Base-by-base conservation (phyloP, 768 basidiomycete species). In the Omphalotus guepiniiformis region DNA sequence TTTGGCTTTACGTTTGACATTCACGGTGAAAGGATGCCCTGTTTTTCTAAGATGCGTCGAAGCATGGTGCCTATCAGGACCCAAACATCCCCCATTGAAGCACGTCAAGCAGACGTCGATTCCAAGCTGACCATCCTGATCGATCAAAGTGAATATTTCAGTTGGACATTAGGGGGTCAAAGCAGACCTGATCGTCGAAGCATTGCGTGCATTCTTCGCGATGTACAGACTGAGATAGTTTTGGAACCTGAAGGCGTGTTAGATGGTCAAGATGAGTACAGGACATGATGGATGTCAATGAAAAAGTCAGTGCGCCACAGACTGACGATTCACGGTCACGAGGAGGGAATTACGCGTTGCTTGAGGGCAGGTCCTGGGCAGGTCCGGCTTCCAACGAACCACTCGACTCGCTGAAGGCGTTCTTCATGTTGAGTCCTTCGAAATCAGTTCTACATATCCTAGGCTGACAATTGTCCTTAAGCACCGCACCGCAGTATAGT, bases 121-220 rank as follows among this genome's bases (percentile, higher is more conserved):
- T 5, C 95, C 95, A 11, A 72, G 65, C 0, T 82, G 74, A 3
- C 68, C 66, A 60, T 93, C 92, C 87, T 93, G 56, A n/a, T 41
- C 42, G 41, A 47, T 19, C 35, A 41, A 36, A 39, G 26, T 25
- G 28, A 37, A 32, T 49, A 21, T 42, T 39, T 39, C 16, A 19
- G 27, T 35, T 18, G 38, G 26, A 15, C 40, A 34, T 21, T 34
- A 29, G 23, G 4, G 23, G 39, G 26, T n/a, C 41, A 16, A 27
- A 59, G 63, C 49, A 25, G 18, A 85, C 92, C 80, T 97, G 94
- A 58, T 80, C 82, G 64, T 97, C 94, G 62, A 97, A 99, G 60
- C 95, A 99, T 50, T 94, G 93, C 0, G 94, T 96, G 60, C 95
- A 99, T 65, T 98, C 94, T 66, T 96, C 92, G 6, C 93, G 71